Percentiles rank a stretch among this genome's conserved stretches.
Conservation (phyloP, 306 rosid species). For the Lagenaria siceraria region DNA sequence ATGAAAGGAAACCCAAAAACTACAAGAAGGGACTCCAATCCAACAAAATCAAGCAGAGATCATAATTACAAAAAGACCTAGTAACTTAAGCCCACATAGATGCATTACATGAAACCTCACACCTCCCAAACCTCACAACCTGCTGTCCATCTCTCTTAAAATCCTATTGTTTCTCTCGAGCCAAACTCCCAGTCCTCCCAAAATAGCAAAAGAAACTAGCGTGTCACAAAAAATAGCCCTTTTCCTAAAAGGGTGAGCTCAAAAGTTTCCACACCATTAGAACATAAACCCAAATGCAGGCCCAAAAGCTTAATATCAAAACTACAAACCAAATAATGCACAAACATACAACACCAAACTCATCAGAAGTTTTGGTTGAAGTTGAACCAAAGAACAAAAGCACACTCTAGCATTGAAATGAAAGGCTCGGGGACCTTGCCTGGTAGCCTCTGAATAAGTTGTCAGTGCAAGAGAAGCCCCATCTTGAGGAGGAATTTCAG, state of each 20-base stretch:
- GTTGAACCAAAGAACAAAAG: background rate
- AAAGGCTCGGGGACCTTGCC: conserved; percentile 16
- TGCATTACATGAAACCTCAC: too few species aligned
- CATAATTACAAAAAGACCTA: background rate
- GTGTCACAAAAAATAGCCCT: too few species aligned
- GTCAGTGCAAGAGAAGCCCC: conserved; percentile 30
- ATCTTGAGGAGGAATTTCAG: conserved; percentile 14
- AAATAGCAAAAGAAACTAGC: background rate
- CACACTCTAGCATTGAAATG: background rate
- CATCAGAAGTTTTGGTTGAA: background rate
- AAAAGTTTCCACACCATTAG: background rate
- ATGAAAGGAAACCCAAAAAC: background rate
- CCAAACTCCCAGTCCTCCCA: background rate
- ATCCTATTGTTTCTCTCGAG: too few species aligned
- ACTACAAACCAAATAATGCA: background rate
- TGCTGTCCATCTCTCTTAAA: background rate
- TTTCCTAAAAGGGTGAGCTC: too few species aligned
- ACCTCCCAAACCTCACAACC: too few species aligned
- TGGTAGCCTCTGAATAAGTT: conserved; percentile 14
- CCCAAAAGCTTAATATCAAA: background rate
- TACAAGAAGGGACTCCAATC: background rate
- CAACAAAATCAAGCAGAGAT: background rate
- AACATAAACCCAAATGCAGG: background rate
- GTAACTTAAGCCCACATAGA: background rate
- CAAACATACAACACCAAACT: background rate